These are phyloP conservation scores for Penicillium macrosclerotiorum DNA, from an alignment of 495 filamentous ascomycete genomes.

Conservation along the genomic window DNA sequence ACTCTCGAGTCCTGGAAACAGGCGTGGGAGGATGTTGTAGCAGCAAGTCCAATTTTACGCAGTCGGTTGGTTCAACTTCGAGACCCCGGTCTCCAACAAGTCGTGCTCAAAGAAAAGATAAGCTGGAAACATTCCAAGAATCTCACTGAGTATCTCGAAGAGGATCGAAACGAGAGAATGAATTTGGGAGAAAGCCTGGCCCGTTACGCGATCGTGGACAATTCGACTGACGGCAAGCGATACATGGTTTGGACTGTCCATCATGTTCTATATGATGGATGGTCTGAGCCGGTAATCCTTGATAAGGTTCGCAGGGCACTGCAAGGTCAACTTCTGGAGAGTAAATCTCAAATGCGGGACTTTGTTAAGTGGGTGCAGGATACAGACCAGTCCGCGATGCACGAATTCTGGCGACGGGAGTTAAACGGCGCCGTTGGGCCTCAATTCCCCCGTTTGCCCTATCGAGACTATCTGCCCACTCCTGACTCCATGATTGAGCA, in stretches of 20 bases:
- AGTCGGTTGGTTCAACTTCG: conserved; percentile 58
- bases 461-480: conserved; percentile 51
- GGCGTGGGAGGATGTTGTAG: conserved; percentile 49
- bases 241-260: conserved; percentile 64
- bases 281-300: conserved; percentile 58
- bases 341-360: conserved; percentile 33
- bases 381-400: conserved; percentile 33
- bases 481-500: conserved; percentile 52
- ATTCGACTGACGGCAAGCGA: conserved; percentile 25
- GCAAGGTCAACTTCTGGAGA: conserved; percentile 14
- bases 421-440: conserved; percentile 51
- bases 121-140: conserved; percentile 40
- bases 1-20: conserved; percentile 38
- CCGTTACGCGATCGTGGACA: conserved; percentile 51
- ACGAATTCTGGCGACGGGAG: conserved; percentile 44
- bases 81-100: conserved; percentile 55
- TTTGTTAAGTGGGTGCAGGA: conserved; percentile 44
- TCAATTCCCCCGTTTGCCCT: conserved; percentile 58
- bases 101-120: conserved; percentile 48
- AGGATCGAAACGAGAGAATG: conserved; percentile 47
- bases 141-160: conserved; percentile 48
- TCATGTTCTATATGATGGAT: conserved; percentile 69
- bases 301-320: conserved; percentile 48
- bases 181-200: conserved; percentile 55
- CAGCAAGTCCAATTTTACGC: conserved; percentile 53